These are phyloP conservation scores for Medicago truncatula DNA, from an alignment of 306 rosid species.

Conservation along the genomic window DNA sequence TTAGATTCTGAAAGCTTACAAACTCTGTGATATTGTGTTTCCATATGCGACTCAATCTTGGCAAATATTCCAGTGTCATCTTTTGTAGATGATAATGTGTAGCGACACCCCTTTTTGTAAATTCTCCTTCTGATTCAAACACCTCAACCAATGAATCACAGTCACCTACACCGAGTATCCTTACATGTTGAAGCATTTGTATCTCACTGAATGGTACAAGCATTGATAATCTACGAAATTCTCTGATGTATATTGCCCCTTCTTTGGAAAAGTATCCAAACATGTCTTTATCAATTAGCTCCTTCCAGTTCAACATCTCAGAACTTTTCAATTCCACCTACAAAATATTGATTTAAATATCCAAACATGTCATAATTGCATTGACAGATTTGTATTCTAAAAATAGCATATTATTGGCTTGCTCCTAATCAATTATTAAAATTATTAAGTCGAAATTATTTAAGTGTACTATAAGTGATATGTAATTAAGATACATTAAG, in stretches of 20 bases:
- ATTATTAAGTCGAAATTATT: too few species aligned
- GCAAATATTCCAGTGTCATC: background rate
- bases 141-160: background rate
- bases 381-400: too few species aligned
- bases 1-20: background rate
- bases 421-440: too few species aligned
- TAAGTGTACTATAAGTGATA: too few species aligned
- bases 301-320: background rate
- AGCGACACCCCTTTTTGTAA: background rate
- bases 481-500: too few species aligned
- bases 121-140: background rate
- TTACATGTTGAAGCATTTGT: background rate
- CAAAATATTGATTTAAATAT: background rate
- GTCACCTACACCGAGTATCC: background rate
- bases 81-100: background rate
- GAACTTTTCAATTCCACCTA: background rate
- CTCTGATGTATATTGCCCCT: background rate
- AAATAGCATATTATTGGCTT: too few species aligned
- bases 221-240: background rate
- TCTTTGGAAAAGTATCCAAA: background rate
- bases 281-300: background rate
- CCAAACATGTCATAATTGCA: too few species aligned
- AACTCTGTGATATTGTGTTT: background rate
- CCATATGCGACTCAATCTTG: background rate
- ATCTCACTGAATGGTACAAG: background rate